Evolutionary conservation across 2,329 filamentous ascomycete genomes (phyloP).

Genomic region (Cercospora sojina): DNA sequence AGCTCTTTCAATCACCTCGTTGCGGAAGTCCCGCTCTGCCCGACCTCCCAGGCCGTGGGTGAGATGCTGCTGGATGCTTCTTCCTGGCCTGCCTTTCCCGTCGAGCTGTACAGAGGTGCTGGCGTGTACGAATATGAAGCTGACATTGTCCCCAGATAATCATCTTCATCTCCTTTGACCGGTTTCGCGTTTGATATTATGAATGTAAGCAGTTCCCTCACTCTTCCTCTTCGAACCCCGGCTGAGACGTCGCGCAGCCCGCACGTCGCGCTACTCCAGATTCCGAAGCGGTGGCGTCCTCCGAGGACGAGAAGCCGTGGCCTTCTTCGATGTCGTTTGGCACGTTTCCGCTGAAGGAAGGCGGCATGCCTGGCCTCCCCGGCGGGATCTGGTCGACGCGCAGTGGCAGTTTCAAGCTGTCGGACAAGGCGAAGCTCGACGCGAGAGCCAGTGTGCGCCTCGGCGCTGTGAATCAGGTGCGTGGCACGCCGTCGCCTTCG

Average conservation of each 20-base stretch:
- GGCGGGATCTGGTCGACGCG: constrained; percentile 38
- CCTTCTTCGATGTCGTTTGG: constrained; percentile 57
- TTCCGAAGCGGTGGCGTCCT: constrained; percentile 89
- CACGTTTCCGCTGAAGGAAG: constrained; percentile 38
- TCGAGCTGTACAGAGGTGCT: not conserved
- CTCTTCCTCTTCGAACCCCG: not conserved
- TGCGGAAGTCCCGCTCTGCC: not conserved
- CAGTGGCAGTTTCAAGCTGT: constrained; percentile 37
- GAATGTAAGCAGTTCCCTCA: constrained; percentile 12
- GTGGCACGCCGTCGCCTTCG: constrained; percentile 39
- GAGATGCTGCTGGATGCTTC: not conserved
- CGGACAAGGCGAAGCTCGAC: constrained; percentile 32
- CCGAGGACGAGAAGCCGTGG: constrained; percentile 73
- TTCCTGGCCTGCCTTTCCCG: not conserved
- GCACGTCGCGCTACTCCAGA: constrained; percentile 85
- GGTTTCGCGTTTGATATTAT: not conserved
- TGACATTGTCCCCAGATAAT: constrained; percentile 20
- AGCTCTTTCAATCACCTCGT: not conserved
- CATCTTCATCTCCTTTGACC: not conserved
- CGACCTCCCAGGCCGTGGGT: not conserved
- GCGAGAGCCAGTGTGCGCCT: constrained; percentile 30
- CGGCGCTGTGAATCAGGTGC: constrained; percentile 38
- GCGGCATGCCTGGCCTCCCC: constrained; percentile 45
- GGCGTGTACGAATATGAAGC: not conserved
- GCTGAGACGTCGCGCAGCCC: constrained; percentile 27